Percentiles rank a stretch among this genome's conserved stretches.
These are phyloP conservation scores for Dioscorea alata DNA, from an alignment of 106 monocot genomes.

Conservation along the genomic window DNA sequence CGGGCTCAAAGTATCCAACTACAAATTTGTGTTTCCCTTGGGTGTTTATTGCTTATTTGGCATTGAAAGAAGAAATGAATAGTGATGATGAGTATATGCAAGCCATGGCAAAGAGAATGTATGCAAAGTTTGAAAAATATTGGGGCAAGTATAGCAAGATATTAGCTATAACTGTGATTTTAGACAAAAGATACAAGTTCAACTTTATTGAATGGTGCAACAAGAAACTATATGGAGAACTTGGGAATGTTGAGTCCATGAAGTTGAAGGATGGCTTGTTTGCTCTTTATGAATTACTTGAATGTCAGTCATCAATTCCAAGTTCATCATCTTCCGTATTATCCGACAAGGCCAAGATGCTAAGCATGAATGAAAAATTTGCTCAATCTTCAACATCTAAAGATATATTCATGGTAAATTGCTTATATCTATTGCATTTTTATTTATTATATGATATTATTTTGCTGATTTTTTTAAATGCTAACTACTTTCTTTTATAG, in stretches of 20 bases:
- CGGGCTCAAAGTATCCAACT: constrained; percentile 4
- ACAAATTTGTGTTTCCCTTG: constrained; percentile 1
- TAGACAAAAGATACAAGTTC: neutral
- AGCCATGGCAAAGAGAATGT: neutral
- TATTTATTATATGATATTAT: no score
- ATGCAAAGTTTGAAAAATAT: neutral
- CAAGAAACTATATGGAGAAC: neutral
- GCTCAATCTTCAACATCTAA: no score
- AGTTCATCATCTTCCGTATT: no score
- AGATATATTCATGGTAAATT: no score
- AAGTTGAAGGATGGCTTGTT: no score
- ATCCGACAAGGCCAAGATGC: no score
- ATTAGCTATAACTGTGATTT: neutral
- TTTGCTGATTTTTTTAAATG: no score
- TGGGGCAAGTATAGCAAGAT: neutral
- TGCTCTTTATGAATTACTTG: no score
- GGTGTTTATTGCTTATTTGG: neutral
- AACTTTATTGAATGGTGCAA: neutral
- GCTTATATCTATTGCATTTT: no score
- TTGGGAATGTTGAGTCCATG: no score
- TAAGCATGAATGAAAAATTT: no score
- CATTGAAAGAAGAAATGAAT: neutral
- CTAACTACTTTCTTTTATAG: no score
- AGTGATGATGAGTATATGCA: neutral
- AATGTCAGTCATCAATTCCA: neutral